Conservation (phyloP, 805 yeast species). For the Candida koratica region DNA sequence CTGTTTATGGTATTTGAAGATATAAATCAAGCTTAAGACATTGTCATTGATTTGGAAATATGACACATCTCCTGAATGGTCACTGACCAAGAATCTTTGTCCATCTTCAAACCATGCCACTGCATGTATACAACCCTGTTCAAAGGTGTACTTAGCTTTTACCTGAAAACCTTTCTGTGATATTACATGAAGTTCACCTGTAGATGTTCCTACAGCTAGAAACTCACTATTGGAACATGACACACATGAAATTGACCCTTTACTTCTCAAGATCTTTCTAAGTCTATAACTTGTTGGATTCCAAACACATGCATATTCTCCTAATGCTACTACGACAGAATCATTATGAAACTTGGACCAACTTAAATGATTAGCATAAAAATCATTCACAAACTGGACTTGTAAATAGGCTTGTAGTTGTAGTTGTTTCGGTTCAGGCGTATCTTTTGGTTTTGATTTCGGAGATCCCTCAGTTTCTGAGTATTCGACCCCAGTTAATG, state of each 20-base stretch:
- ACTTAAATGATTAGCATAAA: slow-evolving; percentile 68
- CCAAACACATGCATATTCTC: slow-evolving; percentile 60
- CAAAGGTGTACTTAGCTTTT: not conserved
- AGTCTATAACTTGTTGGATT: slow-evolving; percentile 34
- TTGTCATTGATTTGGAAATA: slow-evolving; percentile 29
- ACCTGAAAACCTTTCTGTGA: slow-evolving; percentile 3
- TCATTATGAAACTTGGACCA: slow-evolving; percentile 54
- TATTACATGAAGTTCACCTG: slow-evolving; percentile 46
- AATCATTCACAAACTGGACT: slow-evolving; percentile 66
- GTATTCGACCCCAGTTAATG: not conserved
- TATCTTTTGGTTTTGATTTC: not conserved
- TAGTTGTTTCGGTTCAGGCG: not conserved
- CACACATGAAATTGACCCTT: slow-evolving; percentile 47
- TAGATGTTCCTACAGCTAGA: slow-evolving; percentile 54
- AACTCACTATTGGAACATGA: slow-evolving; percentile 48
- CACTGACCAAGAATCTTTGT: slow-evolving; percentile 54
- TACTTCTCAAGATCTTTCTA: slow-evolving; percentile 33
- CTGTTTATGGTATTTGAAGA: slow-evolving; percentile 29
- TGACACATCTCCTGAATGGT: slow-evolving; percentile 57
- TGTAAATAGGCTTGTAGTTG: not conserved
- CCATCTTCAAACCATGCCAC: slow-evolving; percentile 54
- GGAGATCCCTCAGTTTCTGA: not conserved
- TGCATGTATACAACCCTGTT: slow-evolving; percentile 29
- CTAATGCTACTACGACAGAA: slow-evolving; percentile 66
- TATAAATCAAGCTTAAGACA: slow-evolving; percentile 11